Base-by-base conservation (phyloP, 2,329 filamentous ascomycete genomes). In the Aureobasidium melanogenum region DNA sequence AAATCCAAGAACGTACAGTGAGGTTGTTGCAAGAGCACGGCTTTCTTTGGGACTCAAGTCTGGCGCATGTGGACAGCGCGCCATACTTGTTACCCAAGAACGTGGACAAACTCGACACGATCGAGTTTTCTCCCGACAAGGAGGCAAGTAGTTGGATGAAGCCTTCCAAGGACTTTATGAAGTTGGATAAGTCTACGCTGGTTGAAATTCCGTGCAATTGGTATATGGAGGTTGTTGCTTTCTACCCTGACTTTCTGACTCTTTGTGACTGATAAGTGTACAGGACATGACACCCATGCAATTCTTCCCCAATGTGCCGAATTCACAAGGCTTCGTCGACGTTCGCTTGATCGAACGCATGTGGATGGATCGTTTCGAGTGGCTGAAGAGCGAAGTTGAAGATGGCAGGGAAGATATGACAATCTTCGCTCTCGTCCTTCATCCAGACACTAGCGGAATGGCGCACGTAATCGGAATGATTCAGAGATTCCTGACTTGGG, bases 281-380 rank as follows among this genome's bases (percentile, higher is more conserved):
- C 41, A 58, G 44, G 79, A 82, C 63, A 79, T 77, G 74, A 80
- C 77, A 52, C 78, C 77, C 0, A 63, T 80, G 63, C 77, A 79
- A 48, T 80, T 74, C 64, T 76, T 71, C 60, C 77, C 78, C 8
- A 73, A 79, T 56, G 72, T 72, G 12, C 67, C 74, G 1, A 85
- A 84, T 63, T 80, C 78, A 2, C 78, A 81, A 46, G 83, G 84
- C 1, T 86, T 84, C 66, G 82, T 85, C 0, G 80, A 82, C 58
- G 78, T 80, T 5, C 74, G 78, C 10, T 75, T 81, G 1, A 77
- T 86, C 30, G 83, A 86, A 73, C 75, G 80, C 63, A 81, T 85
- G 74, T 86, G 84, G 84, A 79, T 76, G 66, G 82, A 84, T 66
- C 77, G 81, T 14, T 84, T 85, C 65, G 74, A 80, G 63, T 86